Base-by-base conservation (phyloP, 2,329 filamentous ascomycete genomes). In the Hypomyces rosellus region DNA sequence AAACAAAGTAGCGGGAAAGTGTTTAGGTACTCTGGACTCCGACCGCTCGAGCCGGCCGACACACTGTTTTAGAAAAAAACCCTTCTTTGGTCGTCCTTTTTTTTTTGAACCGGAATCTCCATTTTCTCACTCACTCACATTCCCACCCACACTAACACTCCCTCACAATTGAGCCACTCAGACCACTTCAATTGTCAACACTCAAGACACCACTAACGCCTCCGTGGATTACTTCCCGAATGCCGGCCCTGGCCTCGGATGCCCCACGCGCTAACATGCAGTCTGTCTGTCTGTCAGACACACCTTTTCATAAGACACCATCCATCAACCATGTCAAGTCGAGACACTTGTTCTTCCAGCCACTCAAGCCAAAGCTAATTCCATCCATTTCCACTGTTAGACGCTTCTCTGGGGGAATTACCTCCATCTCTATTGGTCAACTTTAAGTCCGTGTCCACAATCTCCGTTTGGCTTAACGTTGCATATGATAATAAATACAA, bases 81-180 rank as follows among this genome's bases (percentile, higher is more conserved):
- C 25, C 25, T 30, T 30, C 9, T 30, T 30, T 30, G 25, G 25
- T 30, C 8, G 6, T 30, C 9, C 9, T 30, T 6, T 30, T 30
- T 30, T 59, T 61, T 61, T 57, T 61, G 22, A 40, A 36, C 16
- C 34, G 30, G 25, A 13, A 20, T 20, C 15, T 15, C 16, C 39
- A 16, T 18, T 41, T 16, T 22, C 12, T 36, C 30, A 36, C 36
- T n/a, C 30, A 36, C 11, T n/a, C 36, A n/a, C 36, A 18, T n/a
- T 8, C 25, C 34, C 34, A n/a, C 45, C 15, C 45, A 34, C n/a
- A 30, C 25, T 30, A 7, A 30, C 25, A 30, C 25, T 6, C 25
- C 8, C 25, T 2, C 25, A 2, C 9, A 30, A 30, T 30, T 30
- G 9, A 30, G 6, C 25, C 25, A 30, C 25, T 30, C 25, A 30